A percentile compares a stretch with the other conserved stretches of the same genome.
Conservation (phyloP, 805 yeast genomes). For the Saccharomycopsis oosterbeekiorum region DNA sequence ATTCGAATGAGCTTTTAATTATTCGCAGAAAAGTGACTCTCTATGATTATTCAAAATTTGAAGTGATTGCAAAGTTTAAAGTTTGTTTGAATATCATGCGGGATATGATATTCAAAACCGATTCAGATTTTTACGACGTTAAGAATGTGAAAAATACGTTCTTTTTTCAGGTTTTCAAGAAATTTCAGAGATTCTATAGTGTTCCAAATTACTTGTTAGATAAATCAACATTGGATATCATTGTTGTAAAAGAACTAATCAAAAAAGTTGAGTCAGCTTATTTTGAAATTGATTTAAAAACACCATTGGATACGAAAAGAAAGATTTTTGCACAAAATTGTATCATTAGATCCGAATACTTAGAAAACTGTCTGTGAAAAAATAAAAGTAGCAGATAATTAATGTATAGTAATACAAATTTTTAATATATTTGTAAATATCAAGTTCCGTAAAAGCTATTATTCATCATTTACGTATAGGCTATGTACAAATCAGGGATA, state of each 20-base stretch:
- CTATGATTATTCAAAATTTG: conserved; percentile 9
- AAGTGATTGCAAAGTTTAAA: conserved; percentile 11
- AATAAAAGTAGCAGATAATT: background rate
- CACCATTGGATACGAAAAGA: background rate
- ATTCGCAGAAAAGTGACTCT: background rate
- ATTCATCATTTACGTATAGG: too few species aligned
- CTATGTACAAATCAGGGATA: too few species aligned
- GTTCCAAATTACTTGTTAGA: background rate
- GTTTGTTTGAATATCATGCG: conserved; percentile 16
- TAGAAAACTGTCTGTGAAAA: background rate
- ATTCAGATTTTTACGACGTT: background rate
- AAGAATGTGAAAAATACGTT: conserved; percentile 7
- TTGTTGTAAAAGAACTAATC: background rate
- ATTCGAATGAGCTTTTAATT: background rate
- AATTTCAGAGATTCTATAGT: conserved; percentile 9
- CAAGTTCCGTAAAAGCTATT: too few species aligned
- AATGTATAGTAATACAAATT: background rate
- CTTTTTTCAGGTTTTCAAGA: conserved; percentile 14
- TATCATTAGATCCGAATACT: background rate
- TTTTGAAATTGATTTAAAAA: background rate
- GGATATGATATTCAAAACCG: conserved; percentile 8
- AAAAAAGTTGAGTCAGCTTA: background rate
- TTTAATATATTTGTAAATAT: too few species aligned
- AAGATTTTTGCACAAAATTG: background rate
- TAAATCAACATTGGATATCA: background rate